A percentile compares a stretch with the other conserved stretches of the same genome.
Evolutionary conservation across 2,329 filamentous ascomycete species (phyloP).

Genomic region (Zymoseptoria crescenta): DNA sequence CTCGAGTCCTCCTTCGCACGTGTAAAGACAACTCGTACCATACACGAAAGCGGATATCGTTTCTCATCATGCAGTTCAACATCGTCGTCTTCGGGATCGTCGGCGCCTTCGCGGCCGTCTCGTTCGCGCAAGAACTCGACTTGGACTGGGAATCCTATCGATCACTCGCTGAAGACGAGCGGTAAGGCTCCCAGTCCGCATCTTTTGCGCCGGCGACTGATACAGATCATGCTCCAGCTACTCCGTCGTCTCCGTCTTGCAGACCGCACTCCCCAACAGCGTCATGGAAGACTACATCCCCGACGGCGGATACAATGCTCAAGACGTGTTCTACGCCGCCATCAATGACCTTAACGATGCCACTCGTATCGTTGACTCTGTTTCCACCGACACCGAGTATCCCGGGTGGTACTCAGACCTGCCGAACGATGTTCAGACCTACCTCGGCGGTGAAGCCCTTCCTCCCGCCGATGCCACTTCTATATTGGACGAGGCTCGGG

Average conservation of each 20-base stretch:
- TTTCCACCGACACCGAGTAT: slow-evolving; percentile 35
- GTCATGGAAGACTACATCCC: too few relatives aligned
- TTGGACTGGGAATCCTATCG: too few relatives aligned
- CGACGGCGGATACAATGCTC: too few relatives aligned
- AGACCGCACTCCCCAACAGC: too few relatives aligned
- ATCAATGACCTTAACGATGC: slow-evolving; percentile 31
- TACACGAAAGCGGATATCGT: neutral
- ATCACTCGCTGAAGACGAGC: too few relatives aligned
- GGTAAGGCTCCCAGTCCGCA: too few relatives aligned
- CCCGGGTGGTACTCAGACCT: slow-evolving; percentile 40
- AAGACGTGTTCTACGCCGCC: slow-evolving; percentile 33
- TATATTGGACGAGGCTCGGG: too few relatives aligned
- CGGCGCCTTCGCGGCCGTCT: neutral
- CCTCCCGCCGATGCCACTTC: too few relatives aligned
- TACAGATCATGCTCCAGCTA: too few relatives aligned
- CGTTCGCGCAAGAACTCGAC: neutral
- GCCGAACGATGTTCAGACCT: slow-evolving; percentile 38
- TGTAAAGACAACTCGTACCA: neutral
- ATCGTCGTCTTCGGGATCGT: neutral
- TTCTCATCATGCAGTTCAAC: neutral
- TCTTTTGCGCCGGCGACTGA: too few relatives aligned
- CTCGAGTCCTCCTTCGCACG: neutral
- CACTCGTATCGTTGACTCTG: slow-evolving; percentile 17
- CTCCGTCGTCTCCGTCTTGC: slow-evolving; percentile 37
- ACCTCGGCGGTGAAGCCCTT: too few relatives aligned